Base-by-base conservation (phyloP, 2,329 filamentous ascomycete species). In the Arthrobotrys musiformis region DNA sequence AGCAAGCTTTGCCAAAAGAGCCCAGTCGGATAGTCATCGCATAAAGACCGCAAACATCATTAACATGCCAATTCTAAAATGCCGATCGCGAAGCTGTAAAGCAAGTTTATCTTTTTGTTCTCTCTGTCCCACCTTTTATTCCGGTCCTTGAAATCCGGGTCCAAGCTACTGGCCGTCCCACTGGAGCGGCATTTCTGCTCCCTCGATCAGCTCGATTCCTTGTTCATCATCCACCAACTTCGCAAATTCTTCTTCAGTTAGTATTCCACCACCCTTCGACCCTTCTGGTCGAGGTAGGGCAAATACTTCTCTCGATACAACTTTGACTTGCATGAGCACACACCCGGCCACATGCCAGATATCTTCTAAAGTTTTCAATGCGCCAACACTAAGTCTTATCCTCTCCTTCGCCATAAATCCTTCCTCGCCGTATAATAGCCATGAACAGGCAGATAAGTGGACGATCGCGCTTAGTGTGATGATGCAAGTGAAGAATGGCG, bases 401-500 rank as follows among this genome's bases (percentile, higher is more conserved):
- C 89, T 90, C 83, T 93, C 92, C 79, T 90, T 91, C 79, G 91
- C 86, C 80, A 89, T 89, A 78, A 90, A 90, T 81, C 90, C 89
- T 80, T 89, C 87, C 77, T 87, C 85, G 80, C 78, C 84, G 54
- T 90, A 88, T 81, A 88, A 88, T 19, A 90, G 85, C 64, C 86
- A 90, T 81, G 88, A 89, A 89, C 93, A 97, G 79, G 92, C 92
- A 68, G 91, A 92, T 24, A 96, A 86, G 81, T 95, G 92, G 2
- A 94, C 91, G 80, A 94, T 91, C 5, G 92, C 92, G 17, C 91
- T 91, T 64, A 94, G 85, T 0, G 92, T 92, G 60, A 95, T 86
- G 42, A 92, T 90, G 82, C 92, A 95, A 35, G 91, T 92, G 84
- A 95, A 93, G 84, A 94, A 94, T 72, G 93, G 92, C 0, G 90